Evolutionary conservation across 75 land plant species (phyloP).

Genomic region (Isoetes taiwanensis): DNA sequence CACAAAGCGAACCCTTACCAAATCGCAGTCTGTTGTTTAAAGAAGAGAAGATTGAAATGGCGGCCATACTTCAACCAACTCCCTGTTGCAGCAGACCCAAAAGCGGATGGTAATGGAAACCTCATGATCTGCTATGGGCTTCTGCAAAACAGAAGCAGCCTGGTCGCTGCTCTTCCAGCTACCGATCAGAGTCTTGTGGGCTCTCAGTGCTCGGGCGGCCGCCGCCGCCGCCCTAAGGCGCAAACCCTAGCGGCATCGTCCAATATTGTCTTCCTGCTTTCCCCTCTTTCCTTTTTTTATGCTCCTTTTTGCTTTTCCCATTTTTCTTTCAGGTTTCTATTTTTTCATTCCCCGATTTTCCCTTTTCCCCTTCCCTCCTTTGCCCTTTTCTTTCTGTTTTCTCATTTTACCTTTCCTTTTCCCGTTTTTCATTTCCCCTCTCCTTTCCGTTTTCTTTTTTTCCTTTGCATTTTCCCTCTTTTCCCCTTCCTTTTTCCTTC

Average conservation of each 20-base stretch:
- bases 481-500: neutral
- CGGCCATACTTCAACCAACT: no score
- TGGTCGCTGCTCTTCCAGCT: neutral
- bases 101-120: neutral
- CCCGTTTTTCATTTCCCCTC: neutral
- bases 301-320: no score
- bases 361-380: neutral
- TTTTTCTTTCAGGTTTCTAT: no score
- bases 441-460: neutral
- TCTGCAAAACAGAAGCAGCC: conserved; percentile 1
- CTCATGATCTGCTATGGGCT: neutral
- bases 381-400: neutral
- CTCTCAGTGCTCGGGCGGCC: neutral
- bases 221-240: conserved; percentile 6
- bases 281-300: neutral
- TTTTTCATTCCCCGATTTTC: neutral
- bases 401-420: neutral
- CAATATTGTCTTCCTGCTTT: neutral
- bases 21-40: no score
- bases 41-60: no score
- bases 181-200: conserved; percentile 5
- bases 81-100: no score
- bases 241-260: conserved; percentile 4
- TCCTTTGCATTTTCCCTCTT: neutral
- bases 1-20: no score